Percentiles rank a stretch among this genome's conserved stretches.
Evolutionary conservation across 2,329 filamentous ascomycete species (phyloP).

Genomic region (Pseudogymnoascus sp.): DNA sequence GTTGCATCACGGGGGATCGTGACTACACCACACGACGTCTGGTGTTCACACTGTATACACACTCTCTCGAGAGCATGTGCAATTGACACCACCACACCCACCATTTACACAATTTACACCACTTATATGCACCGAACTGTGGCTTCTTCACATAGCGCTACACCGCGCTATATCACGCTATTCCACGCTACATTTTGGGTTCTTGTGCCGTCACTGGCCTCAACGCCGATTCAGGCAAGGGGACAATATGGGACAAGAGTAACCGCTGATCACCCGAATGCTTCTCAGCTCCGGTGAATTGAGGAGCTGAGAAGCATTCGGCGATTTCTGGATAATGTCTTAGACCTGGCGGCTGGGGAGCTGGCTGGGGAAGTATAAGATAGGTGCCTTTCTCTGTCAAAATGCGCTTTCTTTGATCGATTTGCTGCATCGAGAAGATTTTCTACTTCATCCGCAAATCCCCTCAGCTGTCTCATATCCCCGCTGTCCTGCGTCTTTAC

Average conservation of each 20-base stretch:
- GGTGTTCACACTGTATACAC: neutral
- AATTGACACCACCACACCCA: neutral
- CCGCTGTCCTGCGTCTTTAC: neutral
- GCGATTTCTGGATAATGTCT: neutral
- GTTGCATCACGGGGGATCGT: neutral
- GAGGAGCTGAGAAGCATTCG: neutral
- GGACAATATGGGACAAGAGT: neutral
- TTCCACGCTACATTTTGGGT: neutral
- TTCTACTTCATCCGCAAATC: neutral
- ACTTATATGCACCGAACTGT: neutral
- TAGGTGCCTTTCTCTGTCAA: constrained; percentile 1
- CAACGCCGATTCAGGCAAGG: neutral
- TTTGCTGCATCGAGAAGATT: neutral
- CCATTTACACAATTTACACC: neutral
- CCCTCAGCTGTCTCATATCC: neutral
- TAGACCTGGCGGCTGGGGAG: neutral
- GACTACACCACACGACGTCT: constrained; percentile 1
- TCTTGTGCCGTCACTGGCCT: neutral
- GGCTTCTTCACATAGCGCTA: neutral
- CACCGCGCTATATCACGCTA: neutral
- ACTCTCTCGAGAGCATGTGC: neutral
- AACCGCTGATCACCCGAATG: neutral
- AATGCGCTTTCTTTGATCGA: neutral
- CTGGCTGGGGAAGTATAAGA: constrained; percentile 1
- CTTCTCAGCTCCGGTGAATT: neutral